Evolutionary conservation across 257 asterid genomes (phyloP).

Genomic region (Solanum arcanum): DNA sequence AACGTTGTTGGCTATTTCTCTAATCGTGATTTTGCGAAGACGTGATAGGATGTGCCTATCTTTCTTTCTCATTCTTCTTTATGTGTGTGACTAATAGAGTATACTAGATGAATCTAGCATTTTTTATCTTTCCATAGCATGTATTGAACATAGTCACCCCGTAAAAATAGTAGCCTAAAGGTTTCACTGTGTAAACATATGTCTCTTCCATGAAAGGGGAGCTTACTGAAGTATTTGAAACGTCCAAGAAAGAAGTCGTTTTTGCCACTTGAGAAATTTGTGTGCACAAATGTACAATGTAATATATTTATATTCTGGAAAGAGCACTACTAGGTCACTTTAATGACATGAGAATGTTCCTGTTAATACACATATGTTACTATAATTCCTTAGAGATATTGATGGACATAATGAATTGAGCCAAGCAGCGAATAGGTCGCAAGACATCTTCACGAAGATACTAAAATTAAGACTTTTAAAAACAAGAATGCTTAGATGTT

Average conservation of each 20-base stretch:
- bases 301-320: too few relatives aligned
- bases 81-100: neutral
- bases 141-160: neutral
- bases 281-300: neutral
- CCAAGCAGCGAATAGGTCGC: neutral
- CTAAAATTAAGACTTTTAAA: neutral
- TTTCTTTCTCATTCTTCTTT: neutral
- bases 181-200: too few relatives aligned
- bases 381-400: neutral
- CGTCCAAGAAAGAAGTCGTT: neutral
- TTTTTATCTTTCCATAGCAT: neutral
- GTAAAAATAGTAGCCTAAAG: neutral
- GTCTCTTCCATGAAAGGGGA: neutral
- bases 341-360: too few relatives aligned
- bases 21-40: neutral
- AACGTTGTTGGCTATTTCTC: neutral
- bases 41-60: neutral
- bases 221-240: neutral
- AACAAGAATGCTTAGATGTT: neutral
- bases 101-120: neutral
- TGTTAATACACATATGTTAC: neutral
- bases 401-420: neutral
- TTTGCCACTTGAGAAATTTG: neutral
- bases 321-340: neutral
- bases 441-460: neutral